phyloP scores from a whole-genome alignment of 2,329 filamentous ascomycete genomes.

The Sarocladiaceae sp. region DNA sequence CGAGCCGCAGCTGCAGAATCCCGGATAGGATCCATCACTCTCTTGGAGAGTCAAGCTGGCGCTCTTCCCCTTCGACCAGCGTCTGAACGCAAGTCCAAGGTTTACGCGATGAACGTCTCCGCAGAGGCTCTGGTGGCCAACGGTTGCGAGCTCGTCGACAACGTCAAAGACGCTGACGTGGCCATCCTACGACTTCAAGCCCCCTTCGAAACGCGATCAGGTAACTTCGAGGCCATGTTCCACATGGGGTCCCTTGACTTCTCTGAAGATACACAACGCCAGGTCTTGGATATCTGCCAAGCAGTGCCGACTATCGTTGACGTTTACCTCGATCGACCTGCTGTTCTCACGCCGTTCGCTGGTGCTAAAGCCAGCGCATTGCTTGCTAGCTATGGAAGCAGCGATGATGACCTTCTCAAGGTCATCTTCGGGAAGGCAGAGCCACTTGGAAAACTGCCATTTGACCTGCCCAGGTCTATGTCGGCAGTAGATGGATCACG shows the following conservation, averaged over 20 bases:
- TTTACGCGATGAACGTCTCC: not conserved
- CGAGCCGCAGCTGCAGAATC: not conserved
- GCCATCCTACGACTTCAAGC: not conserved
- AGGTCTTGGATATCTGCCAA: not conserved
- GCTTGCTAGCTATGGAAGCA: not conserved
- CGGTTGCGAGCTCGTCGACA: not conserved
- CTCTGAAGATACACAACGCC: not conserved
- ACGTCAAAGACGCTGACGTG: not conserved
- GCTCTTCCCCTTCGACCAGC: not conserved
- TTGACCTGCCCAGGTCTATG: constrained; percentile 2
- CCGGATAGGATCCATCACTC: not conserved
- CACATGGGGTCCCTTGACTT: not conserved
- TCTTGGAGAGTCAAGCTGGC: not conserved
- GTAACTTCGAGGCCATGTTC: not conserved
- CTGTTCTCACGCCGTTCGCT: not conserved
- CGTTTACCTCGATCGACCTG: not conserved
- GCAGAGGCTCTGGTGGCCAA: not conserved
- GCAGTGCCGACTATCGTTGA: not conserved
- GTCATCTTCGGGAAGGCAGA: not conserved
- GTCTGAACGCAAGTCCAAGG: not conserved
- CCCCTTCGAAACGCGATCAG: not conserved
- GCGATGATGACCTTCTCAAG: not conserved
- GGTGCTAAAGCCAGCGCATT: not conserved
- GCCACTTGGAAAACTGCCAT: not conserved
- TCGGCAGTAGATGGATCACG: not conserved